Conservation (phyloP, 2,329 filamentous ascomycete species). For the Trichophyton mentagrophytes region DNA sequence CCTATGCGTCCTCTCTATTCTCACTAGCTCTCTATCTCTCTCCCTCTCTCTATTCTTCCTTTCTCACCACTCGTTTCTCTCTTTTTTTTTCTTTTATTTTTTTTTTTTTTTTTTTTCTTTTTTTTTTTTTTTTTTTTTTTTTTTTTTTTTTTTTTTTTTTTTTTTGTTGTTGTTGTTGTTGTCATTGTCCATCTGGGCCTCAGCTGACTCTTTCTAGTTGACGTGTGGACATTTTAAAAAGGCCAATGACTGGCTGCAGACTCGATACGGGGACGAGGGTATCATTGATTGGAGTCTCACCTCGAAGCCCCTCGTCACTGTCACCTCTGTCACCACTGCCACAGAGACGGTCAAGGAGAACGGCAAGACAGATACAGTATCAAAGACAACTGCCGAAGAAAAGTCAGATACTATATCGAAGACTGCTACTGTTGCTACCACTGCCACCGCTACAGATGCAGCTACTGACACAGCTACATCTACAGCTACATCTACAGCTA, state of each 20-base stretch:
- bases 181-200: background rate
- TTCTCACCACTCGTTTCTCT: no score
- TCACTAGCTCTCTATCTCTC: no score
- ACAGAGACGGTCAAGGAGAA: background rate
- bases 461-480: background rate
- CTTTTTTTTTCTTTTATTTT: no score
- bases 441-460: background rate
- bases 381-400: background rate
- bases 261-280: slow-evolving; percentile 64
- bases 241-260: slow-evolving; percentile 54
- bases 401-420: background rate
- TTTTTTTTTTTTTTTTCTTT: no score
- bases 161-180: no score
- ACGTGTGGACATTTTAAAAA: slow-evolving; percentile 36
- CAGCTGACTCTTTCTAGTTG: slow-evolving; percentile 21
- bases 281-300: slow-evolving; percentile 71
- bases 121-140: no score
- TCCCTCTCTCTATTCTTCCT: no score
- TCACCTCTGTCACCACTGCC: background rate
- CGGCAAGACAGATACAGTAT: background rate
- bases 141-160: no score
- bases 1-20: no score
- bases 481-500: background rate
- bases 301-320: no score
- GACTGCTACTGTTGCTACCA: background rate